These are phyloP conservation scores for Scorias spongiosa DNA, from an alignment of 2,329 filamentous ascomycete species.

Conservation along the genomic window DNA sequence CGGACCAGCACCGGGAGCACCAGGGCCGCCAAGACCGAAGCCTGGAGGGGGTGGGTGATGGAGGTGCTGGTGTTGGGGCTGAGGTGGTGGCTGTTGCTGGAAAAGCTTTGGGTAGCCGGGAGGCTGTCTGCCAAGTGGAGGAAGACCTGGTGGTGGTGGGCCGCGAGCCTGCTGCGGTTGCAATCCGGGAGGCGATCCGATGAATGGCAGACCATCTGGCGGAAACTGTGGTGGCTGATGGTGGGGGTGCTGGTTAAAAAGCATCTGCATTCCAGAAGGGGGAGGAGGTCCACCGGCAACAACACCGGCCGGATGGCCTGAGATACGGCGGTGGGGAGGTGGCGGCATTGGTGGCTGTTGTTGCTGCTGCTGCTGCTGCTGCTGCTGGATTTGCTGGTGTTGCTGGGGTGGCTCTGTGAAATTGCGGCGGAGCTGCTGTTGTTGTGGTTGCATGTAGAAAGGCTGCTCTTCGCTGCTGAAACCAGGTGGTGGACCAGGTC, in stretches of 20 bases:
- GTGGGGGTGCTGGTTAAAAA: slow-evolving; percentile 7
- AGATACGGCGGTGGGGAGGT: slow-evolving; percentile 10
- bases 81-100: slow-evolving; percentile 9
- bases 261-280: slow-evolving; percentile 3
- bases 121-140: slow-evolving; percentile 10
- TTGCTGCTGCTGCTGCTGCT: slow-evolving; percentile 2
- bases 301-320: slow-evolving; percentile 10
- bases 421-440: slow-evolving; percentile 12
- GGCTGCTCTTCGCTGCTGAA: neutral
- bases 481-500: neutral
- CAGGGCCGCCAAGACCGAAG: neutral
- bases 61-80: slow-evolving; percentile 3
- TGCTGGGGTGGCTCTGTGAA: slow-evolving; percentile 11
- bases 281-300: slow-evolving; percentile 10
- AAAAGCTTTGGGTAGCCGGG: slow-evolving; percentile 20
- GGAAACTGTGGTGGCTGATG: slow-evolving; percentile 8
- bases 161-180: slow-evolving; percentile 1
- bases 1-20: neutral
- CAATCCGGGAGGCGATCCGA: slow-evolving; percentile 1
- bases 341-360: slow-evolving; percentile 1
- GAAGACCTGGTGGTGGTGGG: slow-evolving; percentile 3
- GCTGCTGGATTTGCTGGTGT: slow-evolving; percentile 1
- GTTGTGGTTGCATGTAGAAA: slow-evolving; percentile 4
- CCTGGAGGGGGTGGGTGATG: slow-evolving; percentile 5
- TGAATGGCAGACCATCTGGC: slow-evolving; percentile 8